phyloP scores from a whole-genome alignment of 805 yeast species.

The Metschnikowia continentalis region DNA sequence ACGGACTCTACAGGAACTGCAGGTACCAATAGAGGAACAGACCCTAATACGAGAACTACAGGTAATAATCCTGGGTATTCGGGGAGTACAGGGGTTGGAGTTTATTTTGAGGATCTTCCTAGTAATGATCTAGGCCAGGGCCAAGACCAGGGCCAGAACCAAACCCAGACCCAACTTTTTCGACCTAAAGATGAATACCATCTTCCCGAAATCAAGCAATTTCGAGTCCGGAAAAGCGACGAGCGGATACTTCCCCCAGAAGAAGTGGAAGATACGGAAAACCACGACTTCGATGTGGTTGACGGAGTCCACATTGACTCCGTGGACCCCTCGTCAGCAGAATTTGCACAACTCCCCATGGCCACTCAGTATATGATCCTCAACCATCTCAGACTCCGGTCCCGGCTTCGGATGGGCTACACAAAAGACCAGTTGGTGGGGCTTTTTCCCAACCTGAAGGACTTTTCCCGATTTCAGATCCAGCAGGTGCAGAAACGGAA shows the following conservation, averaged over 20 bases:
- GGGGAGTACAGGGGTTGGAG: neutral
- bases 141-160: too few species aligned
- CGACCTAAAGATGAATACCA: conserved; percentile 77
- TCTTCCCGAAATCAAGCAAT: conserved; percentile 63
- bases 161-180: conserved; percentile 24
- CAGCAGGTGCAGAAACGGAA: conserved; percentile 90
- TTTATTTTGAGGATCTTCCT: conserved; percentile 28
- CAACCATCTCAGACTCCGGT: conserved; percentile 75
- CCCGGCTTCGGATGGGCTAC: conserved; percentile 93
- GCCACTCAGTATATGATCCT: conserved; percentile 85
- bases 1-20: too few species aligned
- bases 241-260: conserved; percentile 69
- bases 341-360: conserved; percentile 72
- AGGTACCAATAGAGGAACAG: neutral
- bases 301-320: conserved; percentile 66
- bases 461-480: conserved; percentile 89
- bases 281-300: conserved; percentile 42
- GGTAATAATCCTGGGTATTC: neutral
- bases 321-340: conserved; percentile 79
- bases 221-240: conserved; percentile 54
- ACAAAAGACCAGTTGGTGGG: conserved; percentile 81
- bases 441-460: conserved; percentile 80
- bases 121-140: conserved; percentile 2
- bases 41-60: conserved; percentile 23
- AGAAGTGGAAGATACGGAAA: conserved; percentile 58